Evolutionary conservation across 208 protist genomes (phyloP).

Genomic region (Porcisia hertigi): DNA sequence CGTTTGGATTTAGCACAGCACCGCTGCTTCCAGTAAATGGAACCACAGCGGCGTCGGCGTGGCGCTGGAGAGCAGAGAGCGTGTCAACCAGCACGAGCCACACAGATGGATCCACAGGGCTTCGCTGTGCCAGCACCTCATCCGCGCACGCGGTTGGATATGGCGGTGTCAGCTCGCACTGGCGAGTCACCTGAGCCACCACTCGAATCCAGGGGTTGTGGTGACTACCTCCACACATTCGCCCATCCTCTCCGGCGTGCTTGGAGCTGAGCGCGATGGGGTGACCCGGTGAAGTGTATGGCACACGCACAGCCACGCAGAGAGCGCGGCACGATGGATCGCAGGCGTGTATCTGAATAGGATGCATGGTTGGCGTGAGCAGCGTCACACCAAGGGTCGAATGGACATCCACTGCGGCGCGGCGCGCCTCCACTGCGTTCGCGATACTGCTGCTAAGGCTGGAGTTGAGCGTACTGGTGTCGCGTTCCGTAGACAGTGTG

Average conservation of each 20-base stretch:
- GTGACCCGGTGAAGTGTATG: not conserved
- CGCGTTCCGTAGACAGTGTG: not conserved
- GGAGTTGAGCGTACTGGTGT: not conserved
- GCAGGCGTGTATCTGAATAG: slow-evolving; percentile 37
- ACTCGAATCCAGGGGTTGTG: slow-evolving; percentile 15
- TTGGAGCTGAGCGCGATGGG: not conserved
- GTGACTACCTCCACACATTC: not conserved
- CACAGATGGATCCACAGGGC: slow-evolving; percentile 44
- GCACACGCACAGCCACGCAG: slow-evolving; percentile 31
- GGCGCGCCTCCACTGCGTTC: slow-evolving; percentile 14
- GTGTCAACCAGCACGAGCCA: slow-evolving; percentile 69
- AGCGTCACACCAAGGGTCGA: slow-evolving; percentile 56
- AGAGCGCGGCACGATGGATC: slow-evolving; percentile 8
- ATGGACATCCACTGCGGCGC: slow-evolving; percentile 69
- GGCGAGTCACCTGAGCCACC: slow-evolving; percentile 32
- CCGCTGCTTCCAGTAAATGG: not conserved
- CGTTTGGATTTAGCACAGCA: not conserved
- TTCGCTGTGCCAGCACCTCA: slow-evolving; percentile 72
- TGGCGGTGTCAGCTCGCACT: slow-evolving; percentile 28
- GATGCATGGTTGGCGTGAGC: slow-evolving; percentile 64
- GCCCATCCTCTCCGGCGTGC: not conserved
- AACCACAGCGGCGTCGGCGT: slow-evolving; percentile 21
- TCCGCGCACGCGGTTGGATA: slow-evolving; percentile 39
- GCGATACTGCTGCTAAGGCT: not conserved
- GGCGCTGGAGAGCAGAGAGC: slow-evolving; percentile 44